Base-by-base conservation (phyloP, 257 asterid genomes). In the Leptodermis oblonga region DNA sequence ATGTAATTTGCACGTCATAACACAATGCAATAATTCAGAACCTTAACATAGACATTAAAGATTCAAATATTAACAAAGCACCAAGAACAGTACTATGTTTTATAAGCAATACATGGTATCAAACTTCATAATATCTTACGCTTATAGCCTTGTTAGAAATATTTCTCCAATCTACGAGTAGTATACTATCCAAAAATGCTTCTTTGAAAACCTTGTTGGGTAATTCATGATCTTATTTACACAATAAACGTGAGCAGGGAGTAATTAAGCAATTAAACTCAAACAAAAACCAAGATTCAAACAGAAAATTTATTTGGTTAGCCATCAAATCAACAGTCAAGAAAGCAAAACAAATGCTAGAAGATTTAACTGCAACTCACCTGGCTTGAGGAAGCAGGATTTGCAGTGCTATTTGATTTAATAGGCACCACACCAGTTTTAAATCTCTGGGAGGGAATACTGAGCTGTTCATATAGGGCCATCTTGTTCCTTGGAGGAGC, bases 401-500 rank as follows among this genome's bases (percentile, higher is more conserved):
- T 73, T 22, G 84, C 73, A 28, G 77, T 41, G 60, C 58, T 75
- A 52, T 37, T 80, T 7, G 73, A 70, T 55, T 70, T 74, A 53
- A n/a, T 14, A 31, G 85, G 78, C 73, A 76, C 61, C 61, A 43
- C 68, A 0, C 67, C 71, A 51, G 76, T 73, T 51, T 49, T 80
- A 70, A 78, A 86, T 74, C 88, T 84, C 74, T 86, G 97, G 36
- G 94, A 90, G 74, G 97, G 97, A 69, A 93, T 88, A 72, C 96
- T 87, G 23, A 93, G 88, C 79, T 93, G 98, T 77, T 93, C 98
- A 54, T 90, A 93, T 7, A 93, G 85, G 58, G 98, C 98, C 98
- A 93, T 93, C 92, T 90, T 93, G 74, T 93, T 93, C 75, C 98
- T 90, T 53, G 98, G 98, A 67, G 98, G 98, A 37, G 98, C 98